phyloP scores from a whole-genome alignment of 2,329 filamentous ascomycete genomes.

The Fusarium chaquense region DNA sequence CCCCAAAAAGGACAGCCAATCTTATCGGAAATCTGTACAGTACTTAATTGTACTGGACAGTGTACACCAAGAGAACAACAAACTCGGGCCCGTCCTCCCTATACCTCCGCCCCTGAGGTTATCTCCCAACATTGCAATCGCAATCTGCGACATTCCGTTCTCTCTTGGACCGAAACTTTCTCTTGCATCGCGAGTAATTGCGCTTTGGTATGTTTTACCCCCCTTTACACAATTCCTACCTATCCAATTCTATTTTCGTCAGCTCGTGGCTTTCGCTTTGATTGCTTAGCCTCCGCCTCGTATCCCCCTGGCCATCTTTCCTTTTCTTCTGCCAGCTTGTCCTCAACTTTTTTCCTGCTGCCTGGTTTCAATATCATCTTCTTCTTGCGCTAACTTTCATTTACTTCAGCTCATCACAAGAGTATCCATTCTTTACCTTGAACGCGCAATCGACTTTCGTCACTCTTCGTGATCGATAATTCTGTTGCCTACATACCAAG shows the following conservation, averaged over 20 bases:
- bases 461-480: constrained; percentile 42
- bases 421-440: constrained; percentile 39
- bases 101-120: neutral
- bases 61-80: constrained; percentile 7
- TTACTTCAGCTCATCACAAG: constrained; percentile 35
- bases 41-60: constrained; percentile 11
- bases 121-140: constrained; percentile 8
- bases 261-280: constrained; percentile 27
- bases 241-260: constrained; percentile 8
- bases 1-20: constrained; percentile 25
- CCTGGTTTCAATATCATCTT: constrained; percentile 19
- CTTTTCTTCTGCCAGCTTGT: constrained; percentile 43
- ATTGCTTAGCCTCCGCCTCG: constrained; percentile 31
- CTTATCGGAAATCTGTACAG: constrained; percentile 32
- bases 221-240: constrained; percentile 6
- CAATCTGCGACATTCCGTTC: constrained; percentile 38
- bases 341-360: constrained; percentile 35
- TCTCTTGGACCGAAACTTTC: constrained; percentile 19
- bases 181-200: constrained; percentile 5
- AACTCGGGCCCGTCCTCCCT: constrained; percentile 24
- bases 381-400: constrained; percentile 22
- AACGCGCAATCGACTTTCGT: constrained; percentile 41
- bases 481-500: constrained; percentile 42
- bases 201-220: constrained; percentile 29
- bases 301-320: constrained; percentile 30